Conservation (phyloP, 1,139 yeast genomes). For the Arxiozyma telluris region DNA sequence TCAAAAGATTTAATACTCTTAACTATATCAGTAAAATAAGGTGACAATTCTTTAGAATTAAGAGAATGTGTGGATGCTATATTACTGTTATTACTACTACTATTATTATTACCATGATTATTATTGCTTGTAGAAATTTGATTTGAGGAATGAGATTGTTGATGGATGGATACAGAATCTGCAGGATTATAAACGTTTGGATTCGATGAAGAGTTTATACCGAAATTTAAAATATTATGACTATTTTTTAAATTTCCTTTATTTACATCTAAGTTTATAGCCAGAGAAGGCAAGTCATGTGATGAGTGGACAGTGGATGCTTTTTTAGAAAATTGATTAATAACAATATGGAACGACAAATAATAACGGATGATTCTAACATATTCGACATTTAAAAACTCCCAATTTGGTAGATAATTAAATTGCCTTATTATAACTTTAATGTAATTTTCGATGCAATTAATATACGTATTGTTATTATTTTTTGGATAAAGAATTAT, state of each 20-base stretch:
- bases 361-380: constrained; percentile 5
- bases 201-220: background rate
- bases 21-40: constrained; percentile 18
- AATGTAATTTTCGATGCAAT: too few species aligned
- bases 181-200: background rate
- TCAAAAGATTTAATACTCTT: constrained; percentile 18
- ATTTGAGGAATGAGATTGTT: background rate
- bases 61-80: background rate
- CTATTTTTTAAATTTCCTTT: background rate
- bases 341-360: constrained; percentile 23
- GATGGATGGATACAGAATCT: background rate
- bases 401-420: background rate
- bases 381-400: background rate
- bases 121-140: background rate
- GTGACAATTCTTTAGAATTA: constrained; percentile 3
- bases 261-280: background rate
- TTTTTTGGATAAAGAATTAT: background rate
- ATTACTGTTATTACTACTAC: background rate
- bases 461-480: too few species aligned
- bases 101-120: background rate
- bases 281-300: background rate
- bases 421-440: too few species aligned
- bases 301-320: constrained; percentile 1
- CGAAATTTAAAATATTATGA: background rate
- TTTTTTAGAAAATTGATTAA: constrained; percentile 12